These are phyloP conservation scores for Exophiala xenobiotica DNA, from an alignment of 2,329 filamentous ascomycete genomes.

Conservation along the genomic window DNA sequence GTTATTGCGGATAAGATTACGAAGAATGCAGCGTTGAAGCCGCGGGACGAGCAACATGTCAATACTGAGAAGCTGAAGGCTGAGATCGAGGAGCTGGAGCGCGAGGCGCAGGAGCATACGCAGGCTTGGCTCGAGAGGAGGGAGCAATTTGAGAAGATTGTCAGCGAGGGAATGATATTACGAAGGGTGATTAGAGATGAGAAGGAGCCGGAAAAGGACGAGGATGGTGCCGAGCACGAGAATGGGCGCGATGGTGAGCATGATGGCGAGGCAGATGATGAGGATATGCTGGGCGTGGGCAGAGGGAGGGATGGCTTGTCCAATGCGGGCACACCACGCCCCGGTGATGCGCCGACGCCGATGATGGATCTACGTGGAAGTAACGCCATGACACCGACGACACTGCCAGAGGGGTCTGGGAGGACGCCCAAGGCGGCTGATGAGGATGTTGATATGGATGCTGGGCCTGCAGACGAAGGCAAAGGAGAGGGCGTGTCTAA, in stretches of 20 bases:
- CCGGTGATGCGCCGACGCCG: constrained; percentile 46
- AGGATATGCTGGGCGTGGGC: constrained; percentile 47
- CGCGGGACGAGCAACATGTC: constrained; percentile 77
- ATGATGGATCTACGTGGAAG: constrained; percentile 25
- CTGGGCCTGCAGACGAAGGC: constrained; percentile 46
- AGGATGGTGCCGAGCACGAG: constrained; percentile 82
- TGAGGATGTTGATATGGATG: constrained; percentile 63
- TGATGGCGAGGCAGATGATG: constrained; percentile 57
- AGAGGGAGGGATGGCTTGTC: constrained; percentile 45
- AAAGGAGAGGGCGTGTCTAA: too few species aligned
- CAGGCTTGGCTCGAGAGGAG: constrained; percentile 80
- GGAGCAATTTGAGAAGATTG: constrained; percentile 83
- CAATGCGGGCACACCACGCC: constrained; percentile 50
- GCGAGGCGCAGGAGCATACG: constrained; percentile 77
- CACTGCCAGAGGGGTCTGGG: constrained; percentile 32
- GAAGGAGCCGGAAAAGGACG: constrained; percentile 63
- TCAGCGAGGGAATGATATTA: constrained; percentile 86
- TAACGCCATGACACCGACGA: constrained; percentile 35
- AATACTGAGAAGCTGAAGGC: constrained; percentile 79
- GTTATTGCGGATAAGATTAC: constrained; percentile 84
- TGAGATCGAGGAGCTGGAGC: constrained; percentile 83
- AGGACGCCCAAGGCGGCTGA: constrained; percentile 46
- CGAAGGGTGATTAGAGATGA: constrained; percentile 85
- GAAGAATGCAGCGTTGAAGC: constrained; percentile 72
- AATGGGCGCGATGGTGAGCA: constrained; percentile 62